Percentiles rank a stretch among this genome's conserved stretches.
These are phyloP conservation scores for Gardenia jasminoides DNA, from an alignment of 257 asterid species.

Conservation along the genomic window DNA sequence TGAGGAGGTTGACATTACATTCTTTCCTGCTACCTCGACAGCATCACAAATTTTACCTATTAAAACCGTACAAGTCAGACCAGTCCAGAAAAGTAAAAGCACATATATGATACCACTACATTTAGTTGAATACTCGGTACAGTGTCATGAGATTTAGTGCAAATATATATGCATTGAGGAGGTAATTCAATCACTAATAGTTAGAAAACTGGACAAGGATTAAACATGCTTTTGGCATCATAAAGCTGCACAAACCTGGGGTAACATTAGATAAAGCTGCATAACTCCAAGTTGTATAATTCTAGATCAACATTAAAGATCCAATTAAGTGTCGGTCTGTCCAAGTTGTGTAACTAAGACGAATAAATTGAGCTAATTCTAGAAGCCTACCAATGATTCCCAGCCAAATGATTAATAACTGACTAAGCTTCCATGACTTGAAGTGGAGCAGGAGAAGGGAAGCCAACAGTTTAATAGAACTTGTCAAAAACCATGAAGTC, in stretches of 20 bases:
- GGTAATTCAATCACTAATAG: neutral
- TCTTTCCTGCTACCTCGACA: constrained; percentile 91
- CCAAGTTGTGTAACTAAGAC: neutral
- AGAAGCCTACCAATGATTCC: neutral
- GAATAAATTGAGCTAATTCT: neutral
- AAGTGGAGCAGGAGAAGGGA: neutral
- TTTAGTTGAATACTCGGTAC: neutral
- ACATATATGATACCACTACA: neutral
- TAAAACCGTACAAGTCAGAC: constrained; percentile 22
- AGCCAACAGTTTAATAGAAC: neutral
- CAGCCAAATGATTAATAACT: neutral
- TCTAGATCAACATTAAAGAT: neutral
- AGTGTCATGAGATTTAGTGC: neutral
- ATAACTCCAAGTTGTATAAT: neutral
- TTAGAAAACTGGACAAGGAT: neutral
- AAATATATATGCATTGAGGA: neutral
- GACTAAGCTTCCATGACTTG: neutral
- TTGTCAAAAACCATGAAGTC: neutral
- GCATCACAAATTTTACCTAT: constrained; percentile 87
- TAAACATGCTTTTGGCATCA: neutral
- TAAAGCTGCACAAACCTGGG: neutral
- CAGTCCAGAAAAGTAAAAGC: constrained; percentile 5
- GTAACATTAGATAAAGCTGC: neutral
- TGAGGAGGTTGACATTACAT: constrained; percentile 85
- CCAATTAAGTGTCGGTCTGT: neutral